These are phyloP conservation scores for Oryza glumipatula DNA, from an alignment of 176 grass and related monocot genomes.

Conservation along the genomic window DNA sequence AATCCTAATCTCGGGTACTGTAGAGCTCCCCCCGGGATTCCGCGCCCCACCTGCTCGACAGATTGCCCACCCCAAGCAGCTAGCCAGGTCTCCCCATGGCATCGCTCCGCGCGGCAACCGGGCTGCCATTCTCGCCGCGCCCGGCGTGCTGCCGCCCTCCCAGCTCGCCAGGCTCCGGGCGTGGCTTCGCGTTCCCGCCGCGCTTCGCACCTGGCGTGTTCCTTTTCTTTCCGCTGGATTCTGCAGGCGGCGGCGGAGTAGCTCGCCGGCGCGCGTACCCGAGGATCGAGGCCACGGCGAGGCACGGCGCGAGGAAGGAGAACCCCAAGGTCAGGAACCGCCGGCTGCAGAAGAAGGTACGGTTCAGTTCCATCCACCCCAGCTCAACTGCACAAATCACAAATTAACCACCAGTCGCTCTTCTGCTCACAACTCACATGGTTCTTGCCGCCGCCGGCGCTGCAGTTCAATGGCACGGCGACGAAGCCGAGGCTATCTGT, in stretches of 20 bases:
- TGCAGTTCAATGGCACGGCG: conserved; percentile 79
- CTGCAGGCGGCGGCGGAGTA: neutral
- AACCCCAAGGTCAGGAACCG: conserved; percentile 82
- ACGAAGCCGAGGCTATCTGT: conserved; percentile 80
- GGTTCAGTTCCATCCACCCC: neutral
- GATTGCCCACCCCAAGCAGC: conserved; percentile 20
- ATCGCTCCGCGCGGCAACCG: conserved; percentile 1
- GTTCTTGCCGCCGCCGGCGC: neutral
- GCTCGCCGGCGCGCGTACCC: conserved; percentile 28
- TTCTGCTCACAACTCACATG: neutral
- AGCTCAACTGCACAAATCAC: too few relatives aligned
- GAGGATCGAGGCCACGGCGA: conserved; percentile 65
- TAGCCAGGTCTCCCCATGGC: conserved; percentile 28
- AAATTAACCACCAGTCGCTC: neutral
- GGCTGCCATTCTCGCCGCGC: neutral
- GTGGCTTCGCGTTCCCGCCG: conserved; percentile 17
- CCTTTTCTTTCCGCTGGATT: neutral
- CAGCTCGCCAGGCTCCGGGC: neutral
- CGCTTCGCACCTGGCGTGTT: neutral
- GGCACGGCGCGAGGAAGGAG: conserved; percentile 63
- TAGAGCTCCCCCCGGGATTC: neutral
- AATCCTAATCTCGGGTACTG: neutral
- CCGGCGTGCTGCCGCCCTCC: neutral
- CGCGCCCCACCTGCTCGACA: conserved; percentile 52
- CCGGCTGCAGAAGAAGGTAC: conserved; percentile 76